Evolutionary conservation across 768 basidiomycete species (phyloP), one percentile per base, ranked within the genome.

Genomic region (Psilocybe cyanescens): DNA sequence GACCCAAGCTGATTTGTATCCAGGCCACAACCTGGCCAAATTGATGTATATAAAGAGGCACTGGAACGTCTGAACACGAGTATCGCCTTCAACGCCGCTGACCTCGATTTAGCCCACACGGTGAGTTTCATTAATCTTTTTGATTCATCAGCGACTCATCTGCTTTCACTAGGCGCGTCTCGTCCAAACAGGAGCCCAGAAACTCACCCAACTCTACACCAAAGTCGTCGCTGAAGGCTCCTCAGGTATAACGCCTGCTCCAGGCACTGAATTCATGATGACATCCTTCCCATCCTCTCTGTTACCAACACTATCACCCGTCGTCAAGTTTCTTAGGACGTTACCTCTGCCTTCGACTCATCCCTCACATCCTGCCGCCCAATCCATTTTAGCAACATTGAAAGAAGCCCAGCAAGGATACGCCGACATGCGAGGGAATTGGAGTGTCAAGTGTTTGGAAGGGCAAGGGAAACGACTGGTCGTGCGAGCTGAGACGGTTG

Each of bases 201-300:
- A 92, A 69, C 79, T 94, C 8, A 82, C 87, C 0, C 91, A 92
- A 67, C 74, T 93, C 11, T 94, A 90, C 70, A 95, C 91, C n/a
- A 92, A 91, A 67, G 80, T 91, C 33, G 90, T 93, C n/a, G 92
- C 93, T 2, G 92, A 93, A 75, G 90, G 86, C 28, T 94, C 91
- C 1, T 89, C 91, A 3, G 91, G 91, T 30, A 79, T 82, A n/a
- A 86, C 88, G 4, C 87, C 86, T 0, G 78, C 81, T 41, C 83
- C 87, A 12, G 86, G 86, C 14, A 71, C 86, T 0, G 84, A 88
- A 30, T 84, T 85, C 52, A 74, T 79, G 28, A 78, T 81, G 45
- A 74, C 78, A 5, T 82, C 84, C 0, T 89, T 90, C 70, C 84
- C 87, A 0, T 74, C 82, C 0, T 75, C 79, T 4, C 71, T 89